These are phyloP conservation scores for Citrus medica DNA, from an alignment of 345 rosid genomes.

Conservation along the genomic window DNA sequence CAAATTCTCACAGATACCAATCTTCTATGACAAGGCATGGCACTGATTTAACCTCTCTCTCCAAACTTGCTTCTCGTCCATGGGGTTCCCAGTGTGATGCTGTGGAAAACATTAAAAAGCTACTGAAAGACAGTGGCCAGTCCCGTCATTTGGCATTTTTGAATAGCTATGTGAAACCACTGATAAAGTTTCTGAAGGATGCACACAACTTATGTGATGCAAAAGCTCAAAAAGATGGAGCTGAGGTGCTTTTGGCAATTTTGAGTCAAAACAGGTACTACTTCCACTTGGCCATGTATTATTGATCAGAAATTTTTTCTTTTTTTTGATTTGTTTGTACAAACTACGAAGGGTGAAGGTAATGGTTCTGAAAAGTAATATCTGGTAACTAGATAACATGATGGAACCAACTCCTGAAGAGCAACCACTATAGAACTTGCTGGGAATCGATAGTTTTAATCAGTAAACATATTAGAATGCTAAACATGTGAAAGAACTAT, in stretches of 20 bases:
- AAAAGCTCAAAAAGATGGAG: slow-evolving; percentile 29
- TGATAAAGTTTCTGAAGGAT: slow-evolving; percentile 33
- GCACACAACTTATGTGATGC: slow-evolving; percentile 23
- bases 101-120: slow-evolving; percentile 26
- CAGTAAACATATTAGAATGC: not conserved
- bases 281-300: not conserved
- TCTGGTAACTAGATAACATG: not conserved
- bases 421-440: not conserved
- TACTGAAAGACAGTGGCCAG: slow-evolving; percentile 13
- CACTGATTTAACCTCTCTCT: slow-evolving; percentile 8
- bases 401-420: not conserved
- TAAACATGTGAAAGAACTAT: not conserved
- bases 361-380: not conserved
- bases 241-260: slow-evolving; percentile 33
- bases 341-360: not conserved
- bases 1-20: not conserved
- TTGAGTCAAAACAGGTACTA: slow-evolving; percentile 29
- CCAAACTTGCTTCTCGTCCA: slow-evolving; percentile 21
- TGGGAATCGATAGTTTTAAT: not conserved
- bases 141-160: slow-evolving; percentile 7
- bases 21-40: not conserved
- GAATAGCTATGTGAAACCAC: slow-evolving; percentile 11
- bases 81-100: slow-evolving; percentile 33
- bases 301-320: not conserved
- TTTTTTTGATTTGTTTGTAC: not conserved